A percentile compares a stretch with the other conserved stretches of the same genome.
Conservation (phyloP, 805 yeast genomes). For the Sugiyamaella boreocaroliniensis region DNA sequence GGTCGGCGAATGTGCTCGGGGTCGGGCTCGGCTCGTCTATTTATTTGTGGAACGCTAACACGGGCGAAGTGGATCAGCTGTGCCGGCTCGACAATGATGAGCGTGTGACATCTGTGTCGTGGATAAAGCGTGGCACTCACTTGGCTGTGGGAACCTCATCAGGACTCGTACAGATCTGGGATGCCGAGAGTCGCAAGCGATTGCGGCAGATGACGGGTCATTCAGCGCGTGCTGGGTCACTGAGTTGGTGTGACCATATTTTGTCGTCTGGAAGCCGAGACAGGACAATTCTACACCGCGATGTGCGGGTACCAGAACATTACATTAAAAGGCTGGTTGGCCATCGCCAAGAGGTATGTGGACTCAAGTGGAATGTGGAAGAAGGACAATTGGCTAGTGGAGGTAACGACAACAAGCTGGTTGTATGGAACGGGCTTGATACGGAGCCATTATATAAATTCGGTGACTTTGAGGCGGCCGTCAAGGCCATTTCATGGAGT, state of each 20-base stretch:
- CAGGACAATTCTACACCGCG: slow-evolving; percentile 76
- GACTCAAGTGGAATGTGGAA: slow-evolving; percentile 86
- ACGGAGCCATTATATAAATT: slow-evolving; percentile 64
- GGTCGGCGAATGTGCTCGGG: slow-evolving; percentile 76
- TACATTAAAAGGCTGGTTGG: slow-evolving; percentile 61
- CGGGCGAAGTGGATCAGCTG: slow-evolving; percentile 74
- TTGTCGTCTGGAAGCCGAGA: slow-evolving; percentile 85
- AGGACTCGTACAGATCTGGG: slow-evolving; percentile 93
- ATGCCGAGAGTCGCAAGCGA: slow-evolving; percentile 61
- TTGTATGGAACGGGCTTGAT: slow-evolving; percentile 80
- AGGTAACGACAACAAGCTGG: slow-evolving; percentile 83
- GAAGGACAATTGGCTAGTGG: slow-evolving; percentile 92
- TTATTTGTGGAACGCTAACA: slow-evolving; percentile 82
- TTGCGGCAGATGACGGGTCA: slow-evolving; percentile 93
- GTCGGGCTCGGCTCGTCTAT: slow-evolving; percentile 87
- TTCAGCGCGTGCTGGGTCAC: slow-evolving; percentile 70
- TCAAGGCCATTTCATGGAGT: slow-evolving; percentile 95
- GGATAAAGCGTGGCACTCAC: slow-evolving; percentile 95
- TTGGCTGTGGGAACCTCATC: slow-evolving; percentile 83
- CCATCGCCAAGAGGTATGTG: slow-evolving; percentile 95
- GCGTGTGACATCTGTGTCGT: slow-evolving; percentile 71
- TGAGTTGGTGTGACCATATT: slow-evolving; percentile 92
- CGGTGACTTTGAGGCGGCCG: slow-evolving; percentile 86
- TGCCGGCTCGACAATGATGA: slow-evolving; percentile 65
- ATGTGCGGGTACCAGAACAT: slow-evolving; percentile 82